Evolutionary conservation across 2,329 filamentous ascomycete species (phyloP).

Genomic region (Colletotrichum tabaci): DNA sequence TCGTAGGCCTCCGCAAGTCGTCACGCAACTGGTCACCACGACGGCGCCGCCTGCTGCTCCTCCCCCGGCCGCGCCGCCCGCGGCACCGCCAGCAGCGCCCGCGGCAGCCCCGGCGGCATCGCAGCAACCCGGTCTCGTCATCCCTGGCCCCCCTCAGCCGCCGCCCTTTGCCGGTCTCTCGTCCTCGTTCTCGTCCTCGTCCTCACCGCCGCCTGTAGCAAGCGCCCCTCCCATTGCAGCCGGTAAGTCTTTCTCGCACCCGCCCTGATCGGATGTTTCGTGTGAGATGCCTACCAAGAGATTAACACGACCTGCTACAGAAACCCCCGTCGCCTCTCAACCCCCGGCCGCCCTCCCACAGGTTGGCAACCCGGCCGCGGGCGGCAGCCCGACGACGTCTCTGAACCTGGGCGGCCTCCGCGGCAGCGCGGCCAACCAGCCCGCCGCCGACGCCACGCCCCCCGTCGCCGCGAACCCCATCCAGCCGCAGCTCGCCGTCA

Average conservation of each 20-base stretch:
- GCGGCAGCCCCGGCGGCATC: constrained; percentile 25
- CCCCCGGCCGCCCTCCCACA: constrained; percentile 30
- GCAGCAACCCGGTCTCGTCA: constrained; percentile 14
- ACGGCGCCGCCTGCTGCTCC: constrained; percentile 39
- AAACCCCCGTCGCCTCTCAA: constrained; percentile 19
- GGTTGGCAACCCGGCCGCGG: constrained; percentile 36
- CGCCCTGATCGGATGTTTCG: not conserved
- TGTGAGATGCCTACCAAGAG: not conserved
- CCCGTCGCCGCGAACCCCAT: constrained; percentile 44
- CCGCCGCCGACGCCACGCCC: constrained; percentile 30
- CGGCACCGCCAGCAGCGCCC: constrained; percentile 11
- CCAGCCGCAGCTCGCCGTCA: constrained; percentile 48
- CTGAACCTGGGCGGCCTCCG: constrained; percentile 46
- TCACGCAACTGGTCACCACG: constrained; percentile 12
- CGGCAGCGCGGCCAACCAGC: constrained; percentile 31
- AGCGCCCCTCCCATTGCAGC: constrained; percentile 31
- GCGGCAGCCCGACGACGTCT: constrained; percentile 38
- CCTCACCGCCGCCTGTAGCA: constrained; percentile 14
- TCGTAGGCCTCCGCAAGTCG: constrained; percentile 22
- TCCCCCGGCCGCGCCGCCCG: constrained; percentile 19
- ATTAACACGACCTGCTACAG: constrained; percentile 26
- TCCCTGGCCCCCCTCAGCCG: constrained; percentile 6
- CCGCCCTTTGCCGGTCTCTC: constrained; percentile 26
- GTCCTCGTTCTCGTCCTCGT: constrained; percentile 11
- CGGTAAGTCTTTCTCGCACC: not conserved